Conservation (phyloP, 257 asterid species). For the Solanum etuberosum region DNA sequence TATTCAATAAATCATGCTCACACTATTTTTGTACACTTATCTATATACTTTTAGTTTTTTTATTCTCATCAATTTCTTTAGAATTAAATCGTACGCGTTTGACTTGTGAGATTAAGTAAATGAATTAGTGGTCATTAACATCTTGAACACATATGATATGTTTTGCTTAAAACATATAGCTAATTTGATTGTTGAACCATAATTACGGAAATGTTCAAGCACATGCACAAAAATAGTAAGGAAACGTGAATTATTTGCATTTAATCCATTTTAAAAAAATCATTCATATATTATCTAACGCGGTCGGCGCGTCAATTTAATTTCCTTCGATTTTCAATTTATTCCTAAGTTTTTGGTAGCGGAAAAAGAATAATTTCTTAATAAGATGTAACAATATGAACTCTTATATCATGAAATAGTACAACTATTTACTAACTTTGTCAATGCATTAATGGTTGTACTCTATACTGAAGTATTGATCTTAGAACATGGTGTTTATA, state of each 20-base stretch:
- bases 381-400: background rate
- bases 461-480: background rate
- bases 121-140: background rate
- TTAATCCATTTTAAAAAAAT: background rate
- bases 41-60: background rate
- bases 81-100: background rate
- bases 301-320: background rate
- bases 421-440: background rate
- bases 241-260: background rate
- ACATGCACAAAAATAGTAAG: background rate
- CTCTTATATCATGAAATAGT: background rate
- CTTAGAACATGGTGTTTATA: background rate
- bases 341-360: background rate
- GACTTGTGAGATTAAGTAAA: background rate
- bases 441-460: background rate
- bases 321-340: background rate
- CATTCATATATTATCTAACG: background rate
- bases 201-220: background rate
- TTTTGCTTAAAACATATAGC: background rate
- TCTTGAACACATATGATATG: background rate
- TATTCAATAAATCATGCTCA: background rate
- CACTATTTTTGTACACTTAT: background rate
- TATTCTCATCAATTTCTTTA: background rate
- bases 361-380: background rate
- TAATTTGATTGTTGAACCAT: background rate